Base-by-base conservation (phyloP, 2,329 filamentous ascomycete genomes). In the Phoma herbarum region DNA sequence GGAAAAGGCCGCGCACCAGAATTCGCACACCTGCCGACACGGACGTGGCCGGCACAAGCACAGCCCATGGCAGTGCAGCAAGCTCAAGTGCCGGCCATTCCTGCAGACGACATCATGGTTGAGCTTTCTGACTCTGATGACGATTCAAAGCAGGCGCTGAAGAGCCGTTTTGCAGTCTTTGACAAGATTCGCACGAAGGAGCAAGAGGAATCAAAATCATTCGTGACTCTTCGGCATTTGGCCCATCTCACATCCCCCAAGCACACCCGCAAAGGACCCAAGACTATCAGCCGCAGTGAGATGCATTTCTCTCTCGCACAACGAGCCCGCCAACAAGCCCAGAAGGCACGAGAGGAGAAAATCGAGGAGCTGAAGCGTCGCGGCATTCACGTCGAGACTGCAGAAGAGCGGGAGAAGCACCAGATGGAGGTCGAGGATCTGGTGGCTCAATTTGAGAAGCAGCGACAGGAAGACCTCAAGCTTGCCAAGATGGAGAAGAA, bases 371-470 rank as follows among this genome's bases (percentile, higher is more conserved):
- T 99, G 39, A 88, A 86, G 69, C 88, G 90, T 11, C 92, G 90
- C 76, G 95, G 95, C 8, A 84, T 97, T 25, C 81, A 90, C 23
- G 83, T 98, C 18, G 90, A 93, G 75, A 97, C 91, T 0, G 87
- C 89, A 2, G 94, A 97, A 76, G 93, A 99, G 75, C 87, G 91
- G 20, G 90, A 93, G 71, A 86, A 87, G 31, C 90, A 96, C 73
- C 87, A 92, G 75, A 88, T 90, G 57, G 88, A 93, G 59, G 87
- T 97, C 12, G 95, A 98, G 67, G 90, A 97, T 70, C 85, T 98
- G 60, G 73, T 73, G 28, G 72, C 68, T n/a, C 70, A 70, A 33
- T 86, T 98, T 25, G 90, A 94, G 46, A 93, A 89, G 69, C 94
- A 93, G 20, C 85, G 93, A 57, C 84, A 88, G 61, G 92, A 98